Evolutionary conservation across 768 basidiomycete genomes (phyloP).

Genomic region (Saitozyma sp.): DNA sequence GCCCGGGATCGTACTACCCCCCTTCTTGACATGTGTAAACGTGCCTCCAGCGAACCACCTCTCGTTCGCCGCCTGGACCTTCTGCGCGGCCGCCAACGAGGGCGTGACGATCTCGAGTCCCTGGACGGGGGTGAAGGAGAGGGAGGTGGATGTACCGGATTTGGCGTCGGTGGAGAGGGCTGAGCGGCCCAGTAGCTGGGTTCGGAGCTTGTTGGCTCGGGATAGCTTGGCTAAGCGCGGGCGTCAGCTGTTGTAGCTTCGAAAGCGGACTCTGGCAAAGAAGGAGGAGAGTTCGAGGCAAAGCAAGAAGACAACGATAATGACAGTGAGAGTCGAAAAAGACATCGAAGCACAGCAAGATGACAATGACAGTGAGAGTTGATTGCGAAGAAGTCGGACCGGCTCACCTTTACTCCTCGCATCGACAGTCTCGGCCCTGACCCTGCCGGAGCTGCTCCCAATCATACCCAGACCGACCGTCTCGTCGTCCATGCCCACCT

Average conservation of each 20-base stretch:
- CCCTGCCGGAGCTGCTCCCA: constrained; percentile 78
- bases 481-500: constrained; percentile 94
- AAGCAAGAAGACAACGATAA: not conserved
- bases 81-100: constrained; percentile 61
- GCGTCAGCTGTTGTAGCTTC: constrained; percentile 1
- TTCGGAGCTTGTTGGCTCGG: constrained; percentile 87
- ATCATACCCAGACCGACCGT: constrained; percentile 99
- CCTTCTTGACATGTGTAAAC: constrained; percentile 52
- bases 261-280: not conserved
- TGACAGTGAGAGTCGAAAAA: not conserved
- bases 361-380: too few relatives aligned
- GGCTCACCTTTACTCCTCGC: constrained; percentile 82
- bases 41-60: constrained; percentile 78
- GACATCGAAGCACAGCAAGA: too few relatives aligned
- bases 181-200: constrained; percentile 78
- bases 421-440: constrained; percentile 83
- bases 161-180: constrained; percentile 59
- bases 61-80: constrained; percentile 94
- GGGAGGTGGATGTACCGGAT: constrained; percentile 84
- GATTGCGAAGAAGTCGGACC: too few relatives aligned
- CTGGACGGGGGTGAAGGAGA: constrained; percentile 95
- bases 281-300: not conserved
- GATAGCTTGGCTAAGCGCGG: constrained; percentile 78
- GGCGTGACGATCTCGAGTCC: constrained; percentile 97
- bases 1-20: constrained; percentile 44